A percentile compares a stretch with the other conserved stretches of the same genome.
These are phyloP conservation scores for Ceratocystis ficicola DNA, from an alignment of 2,329 filamentous ascomycete genomes.

Conservation along the genomic window DNA sequence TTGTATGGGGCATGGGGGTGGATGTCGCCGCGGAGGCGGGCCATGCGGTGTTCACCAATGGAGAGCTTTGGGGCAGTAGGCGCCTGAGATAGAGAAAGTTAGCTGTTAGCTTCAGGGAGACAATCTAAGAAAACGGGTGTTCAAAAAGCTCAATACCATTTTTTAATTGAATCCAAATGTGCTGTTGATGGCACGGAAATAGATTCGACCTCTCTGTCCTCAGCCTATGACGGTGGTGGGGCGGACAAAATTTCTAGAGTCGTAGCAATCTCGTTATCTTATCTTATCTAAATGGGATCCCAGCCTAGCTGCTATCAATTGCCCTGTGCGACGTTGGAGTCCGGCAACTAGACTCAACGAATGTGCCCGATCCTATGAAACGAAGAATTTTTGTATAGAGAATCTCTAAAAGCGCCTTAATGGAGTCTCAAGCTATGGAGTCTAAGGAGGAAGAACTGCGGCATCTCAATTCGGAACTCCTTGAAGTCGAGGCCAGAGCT, in stretches of 20 bases:
- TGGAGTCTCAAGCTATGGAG: neutral
- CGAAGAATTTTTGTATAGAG: neutral
- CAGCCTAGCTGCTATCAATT: constrained; percentile 18
- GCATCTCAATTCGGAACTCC: constrained; percentile 1
- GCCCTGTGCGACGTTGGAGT: constrained; percentile 22
- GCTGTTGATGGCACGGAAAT: no score
- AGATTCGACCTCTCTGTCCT: neutral
- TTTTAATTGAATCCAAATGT: neutral
- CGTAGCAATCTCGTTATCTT: constrained; percentile 14
- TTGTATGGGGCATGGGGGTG: constrained; percentile 42
- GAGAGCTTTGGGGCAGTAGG: constrained; percentile 40
- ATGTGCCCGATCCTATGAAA: neutral
- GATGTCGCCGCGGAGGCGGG: constrained; percentile 38
- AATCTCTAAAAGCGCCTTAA: neutral
- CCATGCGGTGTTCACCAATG: constrained; percentile 44
- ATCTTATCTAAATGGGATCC: constrained; percentile 13
- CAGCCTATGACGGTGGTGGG: constrained; percentile 14
- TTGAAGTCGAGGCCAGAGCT: constrained; percentile 7
- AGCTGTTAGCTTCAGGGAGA: neutral
- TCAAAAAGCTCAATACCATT: constrained; percentile 12
- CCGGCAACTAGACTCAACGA: neutral
- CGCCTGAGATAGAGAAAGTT: constrained; percentile 21
- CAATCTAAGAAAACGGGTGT: neutral
- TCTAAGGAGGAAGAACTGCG: constrained; percentile 35
- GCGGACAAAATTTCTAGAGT: constrained; percentile 11